Evolutionary conservation across 2,329 filamentous ascomycete species (phyloP), one percentile per base, ranked within the genome.

Genomic region (Neopestalotiopsis sp.): DNA sequence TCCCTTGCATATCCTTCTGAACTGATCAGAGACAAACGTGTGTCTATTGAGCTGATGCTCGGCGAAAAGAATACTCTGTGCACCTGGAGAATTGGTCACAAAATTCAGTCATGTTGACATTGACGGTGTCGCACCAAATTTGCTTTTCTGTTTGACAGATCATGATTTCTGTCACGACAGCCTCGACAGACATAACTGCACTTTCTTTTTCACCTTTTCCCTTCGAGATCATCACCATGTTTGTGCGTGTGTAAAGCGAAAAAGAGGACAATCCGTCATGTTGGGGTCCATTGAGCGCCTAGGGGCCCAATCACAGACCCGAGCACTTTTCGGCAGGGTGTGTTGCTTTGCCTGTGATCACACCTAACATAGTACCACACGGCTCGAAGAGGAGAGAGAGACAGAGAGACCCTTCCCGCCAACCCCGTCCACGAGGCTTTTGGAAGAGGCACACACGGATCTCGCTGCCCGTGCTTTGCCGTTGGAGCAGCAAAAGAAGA

Each of bases 221-320:
- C 34, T 52, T n/a, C 9, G 17, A 28, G 13, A 34, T 17, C 57
- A 59, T 30, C 13, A 17, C 13, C 56, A 58, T 58, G 13, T 56
- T 3, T 56, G 14, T 28, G 49, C 1, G 14, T 12, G 49, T 56
- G 13, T 56, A 14, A n/a, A 56, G 20, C 49, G 49, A 14, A 24
- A 24, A 56, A 6, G 6, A n/a, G 6, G 30, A 59, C 30, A 17
- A 49, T 45, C 24, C 42, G 32, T 30, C 42, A 57, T 20, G 7
- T 66, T 56, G 49, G 24, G 49, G 63, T 66, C 28, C 49, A 56
- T 17, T 32, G 45, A 66, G 63, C 63, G 63, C 42, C 32, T 66
- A 57, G 42, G 20, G n/a, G 4, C 52, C 63, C 63, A 66, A 66
- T 66, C 63, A 66, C 30, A 49, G 40, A 24, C 38, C n/a, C 17